Percentiles rank a stretch among this genome's conserved stretches.
These are phyloP conservation scores for Ceratobasidium sp. DNA, from an alignment of 1,284 basidiomycete genomes.

Conservation along the genomic window DNA sequence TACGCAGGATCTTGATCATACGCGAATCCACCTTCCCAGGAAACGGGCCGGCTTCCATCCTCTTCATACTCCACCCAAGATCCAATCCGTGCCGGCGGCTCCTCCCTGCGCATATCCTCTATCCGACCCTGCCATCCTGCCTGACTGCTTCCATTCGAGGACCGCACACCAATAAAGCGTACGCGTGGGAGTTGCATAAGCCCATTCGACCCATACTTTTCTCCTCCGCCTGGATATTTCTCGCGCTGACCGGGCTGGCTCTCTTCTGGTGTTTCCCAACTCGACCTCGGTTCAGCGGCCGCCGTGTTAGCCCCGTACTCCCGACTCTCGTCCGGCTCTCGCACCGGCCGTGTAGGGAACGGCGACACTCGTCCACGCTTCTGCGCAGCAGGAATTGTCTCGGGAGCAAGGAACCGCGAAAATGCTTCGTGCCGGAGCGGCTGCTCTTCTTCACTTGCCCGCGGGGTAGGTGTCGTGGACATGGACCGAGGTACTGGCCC, in stretches of 20 bases:
- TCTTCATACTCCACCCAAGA: constrained; percentile 18
- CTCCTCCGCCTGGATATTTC: constrained; percentile 30
- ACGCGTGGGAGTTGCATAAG: constrained; percentile 24
- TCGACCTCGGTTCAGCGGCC: not conserved
- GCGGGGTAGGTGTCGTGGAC: constrained; percentile 34
- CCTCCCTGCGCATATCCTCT: constrained; percentile 16
- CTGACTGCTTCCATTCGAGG: constrained; percentile 37
- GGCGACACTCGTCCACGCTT: constrained; percentile 33
- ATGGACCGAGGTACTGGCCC: constrained; percentile 16
- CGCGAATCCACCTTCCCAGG: constrained; percentile 22
- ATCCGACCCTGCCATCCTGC: constrained; percentile 37
- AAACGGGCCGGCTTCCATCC: constrained; percentile 19
- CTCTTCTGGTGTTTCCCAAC: constrained; percentile 16
- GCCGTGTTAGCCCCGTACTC: not conserved
- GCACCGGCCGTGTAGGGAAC: constrained; percentile 19
- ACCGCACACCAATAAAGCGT: constrained; percentile 36
- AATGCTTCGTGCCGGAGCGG: constrained; percentile 6
- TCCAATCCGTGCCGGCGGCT: not conserved
- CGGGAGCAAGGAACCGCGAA: constrained; percentile 34
- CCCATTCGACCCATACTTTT: constrained; percentile 8
- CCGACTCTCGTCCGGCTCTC: constrained; percentile 4
- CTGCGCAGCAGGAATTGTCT: constrained; percentile 14
- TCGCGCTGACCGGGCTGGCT: constrained; percentile 7
- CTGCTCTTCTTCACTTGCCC: constrained; percentile 9
- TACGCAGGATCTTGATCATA: constrained; percentile 20